Evolutionary conservation across 805 yeast genomes (phyloP), one percentile per base, ranked within the genome.

Genomic region (Yamadazyma ubonensis): DNA sequence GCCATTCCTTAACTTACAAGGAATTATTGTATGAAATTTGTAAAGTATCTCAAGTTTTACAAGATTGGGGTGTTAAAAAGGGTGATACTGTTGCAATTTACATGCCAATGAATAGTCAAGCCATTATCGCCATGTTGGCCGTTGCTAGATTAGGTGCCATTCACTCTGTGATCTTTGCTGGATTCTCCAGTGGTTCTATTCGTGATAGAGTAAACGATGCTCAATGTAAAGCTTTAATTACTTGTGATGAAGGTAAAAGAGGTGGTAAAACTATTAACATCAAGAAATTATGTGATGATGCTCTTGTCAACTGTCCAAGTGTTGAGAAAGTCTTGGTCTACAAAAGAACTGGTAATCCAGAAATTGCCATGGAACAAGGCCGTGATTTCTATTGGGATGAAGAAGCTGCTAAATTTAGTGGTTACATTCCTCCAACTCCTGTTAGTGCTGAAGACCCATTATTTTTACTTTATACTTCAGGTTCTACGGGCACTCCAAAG

Each of bases 391-490:
- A 32, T 27, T 93, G 98, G 96, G 91, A 90, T 59, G 96, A 88
- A 56, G 95, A 87, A 64, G 70, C 79, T 51, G 76, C 68, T 51
- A 86, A 86, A 65, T 86, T 79, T 68, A 83, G 93, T 52, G 81
- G 85, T 45, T 91, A 90, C 70, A 71, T 75, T 53, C 93, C 98
- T 37, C 96, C 96, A 26, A 83, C 77, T 33, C 81, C 96, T 29
- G 95, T 89, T 43, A 76, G 81, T 59, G 63, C 96, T 35, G 99
- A 93, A 71, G 96, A 93, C 69, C 98, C 99, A 42, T 71, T 93
- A 54, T 93, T 93, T 75, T 71, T 93, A 67, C 80, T 93, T 56
- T 93, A 93, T 71, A 93, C 99, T 34, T 90, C 98, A 54, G 95
- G 95, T 40, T 83, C 91, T 16, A 86, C 95, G 9, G 95, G 95